Evolutionary conservation across 2,329 filamentous ascomycete genomes (phyloP), one percentile per base, ranked within the genome.

Genomic region (Nothopassalora personata): DNA sequence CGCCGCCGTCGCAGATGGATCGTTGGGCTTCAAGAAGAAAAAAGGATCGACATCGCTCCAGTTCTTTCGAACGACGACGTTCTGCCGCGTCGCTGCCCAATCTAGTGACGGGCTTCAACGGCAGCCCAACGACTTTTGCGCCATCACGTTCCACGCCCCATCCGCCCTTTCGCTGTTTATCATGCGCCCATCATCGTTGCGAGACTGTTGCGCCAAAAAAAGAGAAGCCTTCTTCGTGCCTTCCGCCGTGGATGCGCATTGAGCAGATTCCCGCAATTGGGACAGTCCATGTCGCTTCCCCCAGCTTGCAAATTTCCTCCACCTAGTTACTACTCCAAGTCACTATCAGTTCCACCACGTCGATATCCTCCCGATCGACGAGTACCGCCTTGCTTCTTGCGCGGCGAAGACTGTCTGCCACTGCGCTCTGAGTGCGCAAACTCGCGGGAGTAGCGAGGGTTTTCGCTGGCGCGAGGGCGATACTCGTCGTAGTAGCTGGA

Each of bases 401-500:
- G 59, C 18, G 68, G 69, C 39, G 69, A 70, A 53, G 76, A 81
- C 66, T 68, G 54, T 48, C 60, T 66, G 33, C 64, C 60, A 39
- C 64, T 63, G 27, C 51, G 50, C n/a, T 54, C 50, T 1, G 54
- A 54, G 23, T 15, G 27, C 31, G 61, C 60, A 33, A 59, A 57
- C 15, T 66, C 66, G 27, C 62, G 59, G 8, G 62, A 61, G 53
- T 67, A 68, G 27, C 58, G 54, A n/a, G 66, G 60, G 58, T 67
- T 67, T 53, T 66, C 62, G 30, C 57, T 60, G 5, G 68, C 69
- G 3, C 60, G 49, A 1, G 71, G 71, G 0, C 72, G 66, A 57
- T 74, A 73, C 28, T 68, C 65, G 53, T 73, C 70, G 59, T 74
- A 73, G 57, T 73, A 74, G 64, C 67, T 72, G 31, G 67, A 60